Evolutionary conservation across 805 yeast genomes (phyloP), one percentile per base, ranked within the genome.

Genomic region (Kazachstania martiniae): DNA sequence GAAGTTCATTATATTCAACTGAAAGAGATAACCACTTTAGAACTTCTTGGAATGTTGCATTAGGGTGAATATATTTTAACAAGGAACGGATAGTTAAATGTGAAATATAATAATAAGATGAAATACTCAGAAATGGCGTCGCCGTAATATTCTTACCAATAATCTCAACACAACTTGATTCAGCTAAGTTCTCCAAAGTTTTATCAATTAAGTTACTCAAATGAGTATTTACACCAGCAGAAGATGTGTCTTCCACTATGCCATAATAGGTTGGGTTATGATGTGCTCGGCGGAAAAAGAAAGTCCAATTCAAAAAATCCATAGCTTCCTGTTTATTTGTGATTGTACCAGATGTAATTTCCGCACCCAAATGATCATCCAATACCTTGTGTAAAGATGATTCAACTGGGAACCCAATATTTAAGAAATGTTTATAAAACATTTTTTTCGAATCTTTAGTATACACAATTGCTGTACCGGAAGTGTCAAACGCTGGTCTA

Each of bases 351-450:
- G 91, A 62, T 0, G 95, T 76, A 19, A 93, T 85, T 56, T 91
- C 99, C 0, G 99, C 99, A 58, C 93, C 93, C 49, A 91, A 66
- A 47, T 89, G 91, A 49, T 91, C 98, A 27, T 84, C 87, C 22
- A 91, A 58, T 40, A 82, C 85, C 1, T 71, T 79, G 38, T 76
- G 67, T 27, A 91, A 61, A 32, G 77, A 73, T 0, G 95, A 84
- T 53, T 91, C 99, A 28, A 91, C 91, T 0, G 99, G 95, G 52
- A 85, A 94, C 46, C 93, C 98, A 39, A 91, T 94, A 3, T 94
- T 77, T 18, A 91, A 67, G 18, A 87, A 68, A 5, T 89, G 76
- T 16, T 91, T 73, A 49, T 89, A 91, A 47, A 89, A 95, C 52
- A 84, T 86, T 26, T 91, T 63, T 34, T 74, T 68, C 43, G 87